A percentile compares a stretch with the other conserved stretches of the same genome.
Conservation (phyloP, 2,329 filamentous ascomycete species). For the Fusarium irregulare region DNA sequence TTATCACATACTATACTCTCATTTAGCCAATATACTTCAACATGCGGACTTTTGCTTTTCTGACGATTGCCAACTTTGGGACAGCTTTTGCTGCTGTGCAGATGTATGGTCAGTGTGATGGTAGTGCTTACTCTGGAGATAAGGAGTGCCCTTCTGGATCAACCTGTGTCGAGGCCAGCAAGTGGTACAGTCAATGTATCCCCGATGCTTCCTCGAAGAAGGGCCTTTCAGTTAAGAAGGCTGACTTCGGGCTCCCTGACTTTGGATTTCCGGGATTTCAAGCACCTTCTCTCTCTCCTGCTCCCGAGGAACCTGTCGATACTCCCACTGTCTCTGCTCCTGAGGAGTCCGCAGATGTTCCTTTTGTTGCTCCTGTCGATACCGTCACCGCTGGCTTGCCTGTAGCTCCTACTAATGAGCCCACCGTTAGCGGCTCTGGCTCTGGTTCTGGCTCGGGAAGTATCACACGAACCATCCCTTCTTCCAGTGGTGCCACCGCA, state of each 20-base stretch:
- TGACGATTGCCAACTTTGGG: conserved; percentile 37
- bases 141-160: conserved; percentile 31
- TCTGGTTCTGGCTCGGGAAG: conserved; percentile 8
- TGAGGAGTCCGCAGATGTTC: background rate
- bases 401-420: conserved; percentile 1
- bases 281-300: conserved; percentile 1
- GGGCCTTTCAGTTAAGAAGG: conserved; percentile 10
- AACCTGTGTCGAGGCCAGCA: conserved; percentile 28
- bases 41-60: conserved; percentile 33
- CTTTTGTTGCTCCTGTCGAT: background rate
- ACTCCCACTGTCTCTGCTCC: background rate
- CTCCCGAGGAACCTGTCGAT: background rate
- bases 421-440: background rate
- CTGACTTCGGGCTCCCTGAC: background rate
- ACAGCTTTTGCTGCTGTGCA: conserved; percentile 34
- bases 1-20: conserved; percentile 14
- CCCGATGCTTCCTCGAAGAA: conserved; percentile 4
- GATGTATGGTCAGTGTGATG: conserved; percentile 34
- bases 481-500: conserved; percentile 29
- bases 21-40: conserved; percentile 4
- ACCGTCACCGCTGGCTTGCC: background rate
- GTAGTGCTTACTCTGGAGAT: conserved; percentile 27
- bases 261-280: background rate
- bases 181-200: conserved; percentile 41
- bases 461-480: conserved; percentile 38